Evolutionary conservation across 768 basidiomycete species (phyloP), one percentile per base, ranked within the genome.

Genomic region (Boletus vinaceobasis): DNA sequence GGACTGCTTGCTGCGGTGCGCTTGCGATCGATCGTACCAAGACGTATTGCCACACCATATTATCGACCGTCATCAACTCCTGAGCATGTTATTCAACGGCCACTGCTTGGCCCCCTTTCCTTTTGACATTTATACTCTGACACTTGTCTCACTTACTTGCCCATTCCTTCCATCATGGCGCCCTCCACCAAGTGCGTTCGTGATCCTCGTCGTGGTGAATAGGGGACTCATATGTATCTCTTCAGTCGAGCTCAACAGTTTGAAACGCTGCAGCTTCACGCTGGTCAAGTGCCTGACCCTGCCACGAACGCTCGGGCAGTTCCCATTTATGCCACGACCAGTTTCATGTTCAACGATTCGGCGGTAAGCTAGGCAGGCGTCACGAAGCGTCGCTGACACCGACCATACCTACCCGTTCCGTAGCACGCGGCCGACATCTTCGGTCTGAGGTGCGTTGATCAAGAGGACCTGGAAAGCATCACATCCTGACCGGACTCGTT

Each of bases 241-340:
- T 0, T 9, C 23, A 40, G 27, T n/a, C 57, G 21, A 32, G 38
- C 43, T 4, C 45, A 40, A 4, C 86, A 88, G 63, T 90, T 90
- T 61, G 88, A 91, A 62, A 90, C 88, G 1, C 74, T 91, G 44
- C 88, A 90, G 68, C 75, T 91, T 6, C 90, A 93, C 65, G 90
- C 83, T 17, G 90, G 90, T 1, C 85, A 89, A 57, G 21, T 8
- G 14, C 78, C 80, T 11, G 87, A 88, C 69, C 68, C 80, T 0
- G 65, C 83, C 1, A 88, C 86, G 0, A 84, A 86, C 53, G 86
- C 90, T 5, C 80, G 89, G 3, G 90, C 89, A 3, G 81, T 83
- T 0, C 90, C 90, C 1, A 90, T 93, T 63, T 90, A 90, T 55
- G 82, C 87, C 0, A 74, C 84, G 14, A 86, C 87, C 4, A 84